Base-by-base conservation (phyloP, 2,329 filamentous ascomycete genomes). In the Dryadomyces quercus-mongolicae region DNA sequence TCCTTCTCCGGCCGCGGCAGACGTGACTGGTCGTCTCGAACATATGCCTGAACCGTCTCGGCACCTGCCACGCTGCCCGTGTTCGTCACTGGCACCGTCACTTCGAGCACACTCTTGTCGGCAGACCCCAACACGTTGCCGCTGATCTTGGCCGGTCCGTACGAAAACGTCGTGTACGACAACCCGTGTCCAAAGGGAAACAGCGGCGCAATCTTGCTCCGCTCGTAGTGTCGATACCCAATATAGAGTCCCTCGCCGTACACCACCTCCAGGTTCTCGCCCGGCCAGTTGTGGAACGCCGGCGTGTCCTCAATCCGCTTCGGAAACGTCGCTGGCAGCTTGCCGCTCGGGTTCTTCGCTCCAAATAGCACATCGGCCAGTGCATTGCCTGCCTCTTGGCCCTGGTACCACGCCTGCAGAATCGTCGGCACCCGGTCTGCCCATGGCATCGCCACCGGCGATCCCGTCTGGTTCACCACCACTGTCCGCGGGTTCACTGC, bases 241-340 rank as follows among this genome's bases (percentile, higher is more conserved):
- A 92, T 74, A 65, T 88, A 92, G 48, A 93, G 72, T 56, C 88
- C 87, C 67, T 93, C 88, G 47, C 85, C 85, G 63, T 92, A 92
- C 1, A 88, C 70, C 0, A 84, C 82, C 56, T 85, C 77, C 44
- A 85, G 80, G 40, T 82, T 81, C 66, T 91, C 86, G 15, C 78
- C 78, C 36, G 76, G 72, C 67, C 82, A 92, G 71, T 88, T 91
- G 61, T 88, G 73, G 68, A 84, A 90, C 0, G 85, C 80, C 1
- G 88, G 87, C 56, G 85, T 88, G 62, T 90, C 84, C 62, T 85
- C 77, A 0, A 85, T 65, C 16, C 74, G 72, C 54, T 74, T 74
- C 1, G 88, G 88, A 70, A 91, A 90, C 5, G 47, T 50, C 25
- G 22, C 3, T 6, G 84, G 83, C 10, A 87, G 73, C 62, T 86